Conservation (phyloP, 257 asterid species). For the Capsicum pubescens region DNA sequence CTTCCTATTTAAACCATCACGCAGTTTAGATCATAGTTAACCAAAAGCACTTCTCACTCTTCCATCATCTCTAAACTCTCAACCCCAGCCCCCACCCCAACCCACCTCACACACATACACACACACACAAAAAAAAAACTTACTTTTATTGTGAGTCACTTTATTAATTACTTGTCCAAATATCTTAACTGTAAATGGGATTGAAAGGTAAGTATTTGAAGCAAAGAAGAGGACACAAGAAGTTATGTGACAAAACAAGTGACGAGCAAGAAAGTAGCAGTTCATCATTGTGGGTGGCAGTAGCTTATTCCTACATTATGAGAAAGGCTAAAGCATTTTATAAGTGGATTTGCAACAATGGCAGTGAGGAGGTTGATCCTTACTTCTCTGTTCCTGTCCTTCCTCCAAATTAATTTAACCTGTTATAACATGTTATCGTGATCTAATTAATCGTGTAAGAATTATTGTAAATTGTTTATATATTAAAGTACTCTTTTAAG, state of each 20-base stretch:
- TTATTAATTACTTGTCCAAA: not conserved
- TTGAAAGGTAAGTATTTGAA: not conserved
- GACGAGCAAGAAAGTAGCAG: conserved; percentile 1
- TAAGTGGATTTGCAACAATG: not conserved
- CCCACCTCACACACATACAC: not conserved
- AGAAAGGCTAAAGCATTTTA: conserved; percentile 28
- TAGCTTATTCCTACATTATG: conserved; percentile 10
- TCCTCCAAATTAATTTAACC: not conserved
- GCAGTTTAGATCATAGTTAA: not conserved
- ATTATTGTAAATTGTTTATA: not conserved
- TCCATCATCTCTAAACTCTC: not conserved
- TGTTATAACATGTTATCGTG: conserved; percentile 7
- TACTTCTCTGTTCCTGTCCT: conserved; percentile 26
- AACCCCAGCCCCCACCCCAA: not conserved
- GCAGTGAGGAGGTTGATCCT: conserved; percentile 13
- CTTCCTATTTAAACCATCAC: not conserved
- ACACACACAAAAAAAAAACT: not conserved
- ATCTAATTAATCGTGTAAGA: not conserved
- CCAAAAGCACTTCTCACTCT: not conserved
- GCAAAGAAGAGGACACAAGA: conserved; percentile 18
- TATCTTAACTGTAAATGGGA: not conserved
- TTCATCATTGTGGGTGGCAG: conserved; percentile 14
- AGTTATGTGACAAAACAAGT: not conserved
- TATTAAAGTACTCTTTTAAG: not conserved
- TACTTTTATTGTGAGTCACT: not conserved